Percentiles rank a stretch among this genome's conserved stretches.
phyloP scores from a whole-genome alignment of 2,329 filamentous ascomycete species.

The Penicillium brevicompactum region DNA sequence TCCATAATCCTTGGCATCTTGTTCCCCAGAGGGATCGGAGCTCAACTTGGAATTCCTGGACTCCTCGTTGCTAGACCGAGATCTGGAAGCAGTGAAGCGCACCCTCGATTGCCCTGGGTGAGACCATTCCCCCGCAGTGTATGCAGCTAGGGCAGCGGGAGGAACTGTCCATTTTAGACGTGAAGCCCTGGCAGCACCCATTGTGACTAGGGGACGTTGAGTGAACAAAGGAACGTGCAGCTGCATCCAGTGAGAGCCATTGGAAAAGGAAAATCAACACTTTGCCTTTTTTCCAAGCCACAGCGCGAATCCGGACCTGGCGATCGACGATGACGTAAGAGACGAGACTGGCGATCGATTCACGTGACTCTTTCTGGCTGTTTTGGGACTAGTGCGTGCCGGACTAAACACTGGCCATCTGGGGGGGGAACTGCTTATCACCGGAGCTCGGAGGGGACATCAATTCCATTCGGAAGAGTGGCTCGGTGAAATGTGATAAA shows the following conservation, averaged over 20 bases:
- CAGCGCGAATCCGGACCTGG: not conserved
- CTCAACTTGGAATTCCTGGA: slow-evolving; percentile 1
- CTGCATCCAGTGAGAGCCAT: slow-evolving; percentile 23
- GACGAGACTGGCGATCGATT: not conserved
- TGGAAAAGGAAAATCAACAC: slow-evolving; percentile 21
- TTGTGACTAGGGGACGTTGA: slow-evolving; percentile 26
- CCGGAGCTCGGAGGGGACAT: slow-evolving; percentile 7
- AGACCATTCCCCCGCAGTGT: slow-evolving; percentile 28
- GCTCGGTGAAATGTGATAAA: slow-evolving; percentile 19
- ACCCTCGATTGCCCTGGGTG: slow-evolving; percentile 27
- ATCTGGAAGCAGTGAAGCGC: slow-evolving; percentile 26
- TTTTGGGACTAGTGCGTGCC: slow-evolving; percentile 23
- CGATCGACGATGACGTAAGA: slow-evolving; percentile 28
- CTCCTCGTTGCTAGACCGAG: slow-evolving; percentile 15
- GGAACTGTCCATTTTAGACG: slow-evolving; percentile 40
- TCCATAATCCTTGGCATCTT: slow-evolving; percentile 29
- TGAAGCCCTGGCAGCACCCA: slow-evolving; percentile 37
- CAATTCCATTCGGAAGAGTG: slow-evolving; percentile 2
- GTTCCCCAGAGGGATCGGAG: slow-evolving; percentile 5
- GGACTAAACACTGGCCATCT: slow-evolving; percentile 4
- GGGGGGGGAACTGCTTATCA: slow-evolving; percentile 23
- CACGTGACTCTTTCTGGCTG: not conserved
- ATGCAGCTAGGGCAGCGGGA: slow-evolving; percentile 35
- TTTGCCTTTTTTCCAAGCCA: slow-evolving; percentile 10
- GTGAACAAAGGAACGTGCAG: slow-evolving; percentile 12